A percentile compares a stretch with the other conserved stretches of the same genome.
Evolutionary conservation across 2,329 filamentous ascomycete genomes (phyloP).

Genomic region (Stenocarpella maydis): DNA sequence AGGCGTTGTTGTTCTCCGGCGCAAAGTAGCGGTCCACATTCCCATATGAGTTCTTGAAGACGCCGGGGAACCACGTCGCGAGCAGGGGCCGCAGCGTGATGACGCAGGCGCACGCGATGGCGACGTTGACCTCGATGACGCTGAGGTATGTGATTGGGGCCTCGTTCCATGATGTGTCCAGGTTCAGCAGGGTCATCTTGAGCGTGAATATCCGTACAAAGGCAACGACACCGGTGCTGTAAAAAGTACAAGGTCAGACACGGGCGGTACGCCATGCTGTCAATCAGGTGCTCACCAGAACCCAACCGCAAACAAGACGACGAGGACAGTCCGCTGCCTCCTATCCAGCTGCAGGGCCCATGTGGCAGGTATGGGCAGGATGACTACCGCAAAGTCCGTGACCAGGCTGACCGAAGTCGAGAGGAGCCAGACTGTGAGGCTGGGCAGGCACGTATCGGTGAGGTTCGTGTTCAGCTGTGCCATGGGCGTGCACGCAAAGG

Average conservation of each 20-base stretch:
- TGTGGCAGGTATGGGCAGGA: constrained; percentile 41
- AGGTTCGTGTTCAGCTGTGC: constrained; percentile 38
- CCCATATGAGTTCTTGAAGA: constrained; percentile 21
- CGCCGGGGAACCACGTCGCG: constrained; percentile 35
- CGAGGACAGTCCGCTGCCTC: constrained; percentile 39
- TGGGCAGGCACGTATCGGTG: constrained; percentile 40
- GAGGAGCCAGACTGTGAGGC: constrained; percentile 42
- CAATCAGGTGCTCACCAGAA: constrained; percentile 38
- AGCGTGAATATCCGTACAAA: constrained; percentile 45
- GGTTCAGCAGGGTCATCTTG: constrained; percentile 36
- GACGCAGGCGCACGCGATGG: constrained; percentile 43
- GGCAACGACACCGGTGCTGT: constrained; percentile 41
- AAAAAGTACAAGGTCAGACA: not conserved
- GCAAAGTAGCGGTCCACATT: constrained; percentile 16
- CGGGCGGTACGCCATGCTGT: too few species aligned
- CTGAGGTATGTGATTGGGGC: constrained; percentile 44
- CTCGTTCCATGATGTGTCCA: constrained; percentile 44
- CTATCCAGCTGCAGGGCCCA: constrained; percentile 38
- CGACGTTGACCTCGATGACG: constrained; percentile 43
- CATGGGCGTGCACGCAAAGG: constrained; percentile 42
- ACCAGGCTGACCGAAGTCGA: constrained; percentile 42
- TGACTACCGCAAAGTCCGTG: constrained; percentile 42
- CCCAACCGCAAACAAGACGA: constrained; percentile 40
- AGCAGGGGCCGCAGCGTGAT: constrained; percentile 44
- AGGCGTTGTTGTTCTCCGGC: not conserved